Evolutionary conservation across 1,139 yeast species (phyloP).

Genomic region (Blastobotrys serpentis): DNA sequence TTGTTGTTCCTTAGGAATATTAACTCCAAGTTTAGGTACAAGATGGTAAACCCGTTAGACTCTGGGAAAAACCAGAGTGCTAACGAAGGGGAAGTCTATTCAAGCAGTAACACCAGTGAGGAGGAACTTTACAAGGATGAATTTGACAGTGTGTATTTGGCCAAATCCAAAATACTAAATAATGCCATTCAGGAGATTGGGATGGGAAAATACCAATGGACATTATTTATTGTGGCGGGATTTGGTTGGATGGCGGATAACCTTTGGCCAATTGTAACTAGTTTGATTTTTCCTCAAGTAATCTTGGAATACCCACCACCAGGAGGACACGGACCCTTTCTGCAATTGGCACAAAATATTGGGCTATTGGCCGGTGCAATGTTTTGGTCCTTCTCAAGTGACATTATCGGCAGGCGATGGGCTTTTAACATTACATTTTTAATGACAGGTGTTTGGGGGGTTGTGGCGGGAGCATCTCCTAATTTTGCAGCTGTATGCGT

Average conservation of each 20-base stretch:
- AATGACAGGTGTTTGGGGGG: slow-evolving; percentile 52
- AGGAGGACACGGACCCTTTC: slow-evolving; percentile 37
- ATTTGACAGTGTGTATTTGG: slow-evolving; percentile 21
- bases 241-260: slow-evolving; percentile 65
- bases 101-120: slow-evolving; percentile 6
- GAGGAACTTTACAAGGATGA: slow-evolving; percentile 20
- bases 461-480: slow-evolving; percentile 53
- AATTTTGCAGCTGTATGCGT: slow-evolving; percentile 46
- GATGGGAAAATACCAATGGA: slow-evolving; percentile 28
- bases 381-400: slow-evolving; percentile 58
- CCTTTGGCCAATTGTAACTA: slow-evolving; percentile 49
- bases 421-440: slow-evolving; percentile 57
- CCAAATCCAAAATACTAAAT: slow-evolving; percentile 19
- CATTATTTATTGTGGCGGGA: slow-evolving; percentile 39
- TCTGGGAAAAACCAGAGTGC: neutral
- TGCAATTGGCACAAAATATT: slow-evolving; percentile 38
- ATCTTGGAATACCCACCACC: slow-evolving; percentile 20
- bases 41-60: neutral
- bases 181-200: slow-evolving; percentile 33
- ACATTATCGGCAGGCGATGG: slow-evolving; percentile 54
- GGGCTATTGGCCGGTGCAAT: slow-evolving; percentile 59
- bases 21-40: slow-evolving; percentile 1
- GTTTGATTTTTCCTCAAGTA: slow-evolving; percentile 39
- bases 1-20: too few species aligned
- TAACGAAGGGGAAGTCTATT: neutral